Evolutionary conservation across 805 yeast species (phyloP).

Genomic region (Candida insectalens): DNA sequence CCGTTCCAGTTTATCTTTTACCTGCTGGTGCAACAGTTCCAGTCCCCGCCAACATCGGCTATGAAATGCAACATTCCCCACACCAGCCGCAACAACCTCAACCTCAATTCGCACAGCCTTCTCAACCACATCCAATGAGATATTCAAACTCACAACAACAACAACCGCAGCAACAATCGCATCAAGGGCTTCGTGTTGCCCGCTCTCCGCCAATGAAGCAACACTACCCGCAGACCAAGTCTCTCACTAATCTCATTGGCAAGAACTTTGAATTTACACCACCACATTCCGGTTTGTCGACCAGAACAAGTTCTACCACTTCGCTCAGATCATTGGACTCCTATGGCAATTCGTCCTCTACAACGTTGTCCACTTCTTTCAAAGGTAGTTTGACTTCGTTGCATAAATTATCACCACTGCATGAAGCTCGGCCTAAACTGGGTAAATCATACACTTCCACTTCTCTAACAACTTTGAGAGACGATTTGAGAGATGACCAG

Average conservation of each 20-base stretch:
- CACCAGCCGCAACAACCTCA: conserved; percentile 6
- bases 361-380: conserved; percentile 16
- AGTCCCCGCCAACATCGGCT: conserved; percentile 9
- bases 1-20: conserved; percentile 20
- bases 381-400: conserved; percentile 33
- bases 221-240: neutral
- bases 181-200: neutral
- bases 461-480: conserved; percentile 15
- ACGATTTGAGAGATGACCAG: conserved; percentile 6
- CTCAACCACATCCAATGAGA: no score
- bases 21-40: conserved; percentile 17
- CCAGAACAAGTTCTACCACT: conserved; percentile 23
- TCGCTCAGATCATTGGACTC: conserved; percentile 24
- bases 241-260: neutral
- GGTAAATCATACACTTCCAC: conserved; percentile 14
- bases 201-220: no score
- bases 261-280: conserved; percentile 13
- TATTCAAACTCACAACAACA: no score
- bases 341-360: conserved; percentile 16
- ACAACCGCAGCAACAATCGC: conserved; percentile 3
- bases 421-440: conserved; percentile 15
- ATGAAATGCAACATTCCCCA: conserved; percentile 7
- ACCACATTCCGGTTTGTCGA: conserved; percentile 20
- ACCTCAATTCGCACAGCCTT: conserved; percentile 6
- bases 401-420: conserved; percentile 55